Evolutionary conservation across 2,329 filamentous ascomycete genomes (phyloP).

Genomic region (Ophiostoma pallidulum): DNA sequence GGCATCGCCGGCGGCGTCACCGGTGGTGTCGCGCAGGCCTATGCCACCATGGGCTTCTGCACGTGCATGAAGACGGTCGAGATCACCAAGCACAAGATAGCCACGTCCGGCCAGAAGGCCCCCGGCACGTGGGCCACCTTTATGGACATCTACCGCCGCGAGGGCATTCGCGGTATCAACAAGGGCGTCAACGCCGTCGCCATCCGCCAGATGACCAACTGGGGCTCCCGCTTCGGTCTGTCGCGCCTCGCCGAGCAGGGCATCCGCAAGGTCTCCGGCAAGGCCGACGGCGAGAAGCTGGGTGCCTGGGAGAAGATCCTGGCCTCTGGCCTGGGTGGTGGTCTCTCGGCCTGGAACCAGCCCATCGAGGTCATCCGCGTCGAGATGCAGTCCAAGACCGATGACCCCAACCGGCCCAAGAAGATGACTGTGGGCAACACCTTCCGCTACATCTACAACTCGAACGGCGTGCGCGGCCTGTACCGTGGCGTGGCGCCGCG

Average conservation of each 20-base stretch:
- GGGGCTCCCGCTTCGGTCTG: conserved; percentile 92
- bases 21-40: conserved; percentile 93
- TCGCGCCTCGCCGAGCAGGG: conserved; percentile 83
- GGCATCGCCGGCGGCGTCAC: conserved; percentile 88
- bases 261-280: conserved; percentile 69
- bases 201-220: conserved; percentile 98
- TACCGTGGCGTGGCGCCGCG: conserved; percentile 93
- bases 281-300: conserved; percentile 72
- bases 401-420: conserved; percentile 94
- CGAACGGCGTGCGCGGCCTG: conserved; percentile 81
- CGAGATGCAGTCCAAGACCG: conserved; percentile 99
- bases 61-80: conserved; percentile 99
- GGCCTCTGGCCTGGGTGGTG: conserved; percentile 80
- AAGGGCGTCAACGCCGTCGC: conserved; percentile 97
- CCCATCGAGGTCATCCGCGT: conserved; percentile 99
- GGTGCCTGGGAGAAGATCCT: conserved; percentile 76
- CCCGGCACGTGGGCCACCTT: conserved; percentile 92
- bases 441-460: conserved; percentile 77
- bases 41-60: conserved; percentile 99
- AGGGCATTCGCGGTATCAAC: conserved; percentile 95
- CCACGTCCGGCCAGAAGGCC: conserved; percentile 70
- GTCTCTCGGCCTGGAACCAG: conserved; percentile 96
- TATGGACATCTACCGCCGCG: conserved; percentile 90
- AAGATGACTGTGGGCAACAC: conserved; percentile 95
- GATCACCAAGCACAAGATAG: conserved; percentile 97